Evolutionary conservation across 2,329 filamentous ascomycete species (phyloP), one percentile per base, ranked within the genome.

Genomic region (Xylaria sp.): DNA sequence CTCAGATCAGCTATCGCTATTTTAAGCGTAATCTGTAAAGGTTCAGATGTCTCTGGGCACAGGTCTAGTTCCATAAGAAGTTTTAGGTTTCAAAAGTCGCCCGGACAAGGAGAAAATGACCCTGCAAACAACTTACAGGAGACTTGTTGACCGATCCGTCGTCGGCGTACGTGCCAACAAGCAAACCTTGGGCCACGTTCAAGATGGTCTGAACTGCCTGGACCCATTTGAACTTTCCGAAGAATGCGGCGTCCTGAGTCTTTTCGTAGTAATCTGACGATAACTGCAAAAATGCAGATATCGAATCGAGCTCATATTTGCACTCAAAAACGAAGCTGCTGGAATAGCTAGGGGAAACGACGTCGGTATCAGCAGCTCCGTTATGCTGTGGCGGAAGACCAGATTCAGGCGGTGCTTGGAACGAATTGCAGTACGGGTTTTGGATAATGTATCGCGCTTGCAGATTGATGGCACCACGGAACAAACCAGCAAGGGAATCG

Each of bases 401-500:
- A 64, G 92, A 93, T 61, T 94, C 93, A 2, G 88, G 84, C 0
- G 95, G 95, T 0, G 95, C 93, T 77, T 97, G 94, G 81, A 97
- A 98, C 44, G 94, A 93, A 80, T 97, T 97, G 85, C 95, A 98
- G 82, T 94, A 95, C 0, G 95, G 94, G 7, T 86, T 86, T 11
- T 85, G 85, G 62, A 88, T 83, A 59, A 94, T 81, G 78, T 93
- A 93, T 65, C 92, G 86, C 6, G 90, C 86, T 76, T 94, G 92
- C 1, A 93, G 86, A 78, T 94, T 94, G 78, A 94, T 92, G 36
- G 90, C 89, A 33, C 92, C 92, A 31, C 91, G 87, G 79, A 89
- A 93, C 5, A 94, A 82, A 60, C 87, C 88, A 33, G 90, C 91
- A 46, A 94, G 82, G 4, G 87, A 88, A 73, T 88, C 81, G 9